These are phyloP conservation scores for Sechiopsis laciniata DNA, from an alignment of 306 rosid species.

Conservation along the genomic window DNA sequence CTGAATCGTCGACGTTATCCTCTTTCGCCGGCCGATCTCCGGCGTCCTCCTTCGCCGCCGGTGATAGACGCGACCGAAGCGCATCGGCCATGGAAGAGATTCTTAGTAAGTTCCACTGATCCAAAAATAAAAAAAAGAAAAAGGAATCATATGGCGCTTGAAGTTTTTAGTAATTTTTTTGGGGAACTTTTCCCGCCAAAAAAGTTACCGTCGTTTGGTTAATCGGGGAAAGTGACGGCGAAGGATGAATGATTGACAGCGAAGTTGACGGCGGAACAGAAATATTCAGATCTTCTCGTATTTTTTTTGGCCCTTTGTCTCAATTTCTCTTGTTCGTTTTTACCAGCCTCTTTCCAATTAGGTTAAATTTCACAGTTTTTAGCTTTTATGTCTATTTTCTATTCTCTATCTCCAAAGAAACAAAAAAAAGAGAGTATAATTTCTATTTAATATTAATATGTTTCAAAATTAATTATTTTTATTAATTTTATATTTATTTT, in stretches of 20 bases:
- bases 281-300: neutral
- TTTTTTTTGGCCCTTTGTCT: neutral
- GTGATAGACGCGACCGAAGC: conserved; percentile 13
- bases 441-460: too few species aligned
- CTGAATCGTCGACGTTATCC: conserved; percentile 26
- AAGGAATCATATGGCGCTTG: neutral
- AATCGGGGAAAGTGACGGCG: conserved; percentile 20
- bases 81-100: conserved; percentile 24
- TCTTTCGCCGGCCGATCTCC: conserved; percentile 30
- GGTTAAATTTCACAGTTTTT: neutral
- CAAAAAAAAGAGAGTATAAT: too few species aligned
- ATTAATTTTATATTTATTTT: too few species aligned
- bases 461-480: too few species aligned
- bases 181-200: conserved; percentile 57
- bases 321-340: neutral
- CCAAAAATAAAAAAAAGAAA: neutral
- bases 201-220: conserved; percentile 10
- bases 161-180: neutral
- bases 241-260: conserved; percentile 16
- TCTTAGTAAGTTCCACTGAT: neutral
- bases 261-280: conserved; percentile 15
- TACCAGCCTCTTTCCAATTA: neutral
- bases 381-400: too few species aligned
- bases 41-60: conserved; percentile 15
- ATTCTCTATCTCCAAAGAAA: too few species aligned